Conservation (phyloP, 2,329 filamentous ascomycete species). For the Pseudogymnoascus sp. region DNA sequence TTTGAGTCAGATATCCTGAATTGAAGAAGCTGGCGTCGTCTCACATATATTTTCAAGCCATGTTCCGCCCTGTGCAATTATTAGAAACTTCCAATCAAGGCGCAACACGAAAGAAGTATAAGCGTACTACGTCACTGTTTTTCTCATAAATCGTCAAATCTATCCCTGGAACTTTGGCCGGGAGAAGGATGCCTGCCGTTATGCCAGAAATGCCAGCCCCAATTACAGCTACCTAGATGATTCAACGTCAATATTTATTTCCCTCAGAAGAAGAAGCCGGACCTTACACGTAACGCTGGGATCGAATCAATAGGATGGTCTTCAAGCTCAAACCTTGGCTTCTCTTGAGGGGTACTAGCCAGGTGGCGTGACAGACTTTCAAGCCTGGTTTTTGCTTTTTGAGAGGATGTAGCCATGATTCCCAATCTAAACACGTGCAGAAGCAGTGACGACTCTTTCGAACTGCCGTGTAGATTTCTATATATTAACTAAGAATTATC, state of each 20-base stretch:
- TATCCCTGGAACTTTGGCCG: conserved; percentile 59
- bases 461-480: neutral
- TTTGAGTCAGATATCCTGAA: conserved; percentile 47
- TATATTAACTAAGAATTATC: neutral
- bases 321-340: conserved; percentile 28
- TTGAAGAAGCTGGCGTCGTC: conserved; percentile 16
- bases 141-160: conserved; percentile 60
- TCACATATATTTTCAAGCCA: conserved; percentile 42
- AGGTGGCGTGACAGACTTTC: neutral
- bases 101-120: conserved; percentile 43
- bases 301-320: conserved; percentile 29
- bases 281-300: conserved; percentile 7
- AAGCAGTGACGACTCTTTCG: neutral
- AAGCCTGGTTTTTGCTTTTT: neutral
- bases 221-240: conserved; percentile 44
- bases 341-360: neutral
- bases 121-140: conserved; percentile 51
- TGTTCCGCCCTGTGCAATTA: conserved; percentile 36
- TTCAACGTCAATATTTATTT: neutral
- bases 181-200: conserved; percentile 56
- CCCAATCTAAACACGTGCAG: neutral
- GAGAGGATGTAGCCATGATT: neutral
- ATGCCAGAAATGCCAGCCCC: conserved; percentile 58
- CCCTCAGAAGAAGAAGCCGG: neutral
- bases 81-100: conserved; percentile 14